Evolutionary conservation across 2,329 filamentous ascomycete species (phyloP), one percentile per base, ranked within the genome.

Genomic region (Sclerotinia glacialis): DNA sequence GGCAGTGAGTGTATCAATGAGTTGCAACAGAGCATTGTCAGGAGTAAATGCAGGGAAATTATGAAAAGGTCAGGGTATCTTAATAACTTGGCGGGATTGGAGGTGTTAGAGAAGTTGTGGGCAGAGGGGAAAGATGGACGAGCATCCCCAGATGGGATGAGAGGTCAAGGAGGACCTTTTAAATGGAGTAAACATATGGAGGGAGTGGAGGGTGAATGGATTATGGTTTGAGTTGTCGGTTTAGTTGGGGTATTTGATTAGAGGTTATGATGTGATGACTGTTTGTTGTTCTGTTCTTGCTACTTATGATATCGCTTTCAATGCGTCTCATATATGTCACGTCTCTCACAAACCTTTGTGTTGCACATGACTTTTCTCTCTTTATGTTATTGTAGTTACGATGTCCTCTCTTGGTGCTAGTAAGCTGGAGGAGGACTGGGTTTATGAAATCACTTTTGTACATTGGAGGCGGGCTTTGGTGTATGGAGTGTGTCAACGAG

Each of bases 41-140:
- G 93, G 64, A 83, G 86, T 71, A 89, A 93, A 72, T 96, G 92
- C 79, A 83, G 88, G 54, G 92, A 94, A 75, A 94, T 97, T 71
- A 93, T 94, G 82, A 86, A 87, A 40, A 90, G 94, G 71, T 94
- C 90, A 64, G 93, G 93, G 1, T 97, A 97, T 79, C 91, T 93
- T 82, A 97, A 97, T 79, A 97, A 97, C 76, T 83, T 96, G 50
- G 90, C 90, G 8, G 92, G 91, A 9, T 83, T 97, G 34, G 91
- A 95, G 73, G 87, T 97, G 5, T 79, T 97, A 52, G 93, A 97
- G 80, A 87, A 88, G 73, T 84, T 96, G 21, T 97, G 94, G 93
- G 82, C 64, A 3, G 75, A 76, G 67, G 56, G 58, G 12, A 31
- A 42, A 21, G 67, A 62, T 9, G 71, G 69, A 46, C n/a, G 58